Evolutionary conservation across 2,329 filamentous ascomycete genomes (phyloP).

Genomic region (Scolecobasidium constrictum): DNA sequence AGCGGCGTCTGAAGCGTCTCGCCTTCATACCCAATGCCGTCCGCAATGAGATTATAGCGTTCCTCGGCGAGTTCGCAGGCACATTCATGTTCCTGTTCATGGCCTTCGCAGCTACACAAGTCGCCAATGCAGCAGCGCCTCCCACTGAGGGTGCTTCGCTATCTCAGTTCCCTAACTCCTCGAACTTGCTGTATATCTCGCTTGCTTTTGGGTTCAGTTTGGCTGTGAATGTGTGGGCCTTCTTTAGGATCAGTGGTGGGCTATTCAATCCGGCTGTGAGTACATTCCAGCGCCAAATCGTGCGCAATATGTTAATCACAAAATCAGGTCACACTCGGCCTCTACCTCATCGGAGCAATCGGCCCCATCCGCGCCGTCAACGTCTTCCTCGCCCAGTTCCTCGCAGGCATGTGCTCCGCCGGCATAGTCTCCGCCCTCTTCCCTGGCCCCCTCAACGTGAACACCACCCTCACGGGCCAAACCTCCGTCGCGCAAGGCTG

Average conservation of each 20-base stretch:
- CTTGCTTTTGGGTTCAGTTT: conserved; percentile 16
- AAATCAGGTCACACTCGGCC: conserved; percentile 23
- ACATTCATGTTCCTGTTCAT: conserved; percentile 12
- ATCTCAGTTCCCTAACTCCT: conserved; percentile 6
- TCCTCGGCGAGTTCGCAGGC: conserved; percentile 10
- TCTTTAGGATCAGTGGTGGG: conserved; percentile 11
- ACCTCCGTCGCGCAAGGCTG: conserved; percentile 35
- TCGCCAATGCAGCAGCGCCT: conserved; percentile 9
- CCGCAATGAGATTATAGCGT: conserved; percentile 10
- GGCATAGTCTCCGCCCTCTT: conserved; percentile 33
- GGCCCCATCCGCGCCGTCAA: conserved; percentile 20
- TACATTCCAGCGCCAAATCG: background rate
- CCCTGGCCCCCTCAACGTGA: conserved; percentile 32
- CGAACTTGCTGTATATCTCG: conserved; percentile 17
- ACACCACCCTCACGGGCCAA: conserved; percentile 29
- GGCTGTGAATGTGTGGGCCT: conserved; percentile 9
- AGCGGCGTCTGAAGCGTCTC: conserved; percentile 4
- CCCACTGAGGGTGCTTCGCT: conserved; percentile 1
- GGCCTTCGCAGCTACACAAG: conserved; percentile 10
- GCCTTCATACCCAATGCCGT: conserved; percentile 6
- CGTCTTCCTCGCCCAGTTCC: conserved; percentile 22
- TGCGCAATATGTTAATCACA: conserved; percentile 22
- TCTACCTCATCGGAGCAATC: conserved; percentile 27
- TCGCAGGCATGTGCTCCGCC: conserved; percentile 27
- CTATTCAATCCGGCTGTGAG: conserved; percentile 22